phyloP scores from a whole-genome alignment of 257 asterid species.

The Solanum rostratum region DNA sequence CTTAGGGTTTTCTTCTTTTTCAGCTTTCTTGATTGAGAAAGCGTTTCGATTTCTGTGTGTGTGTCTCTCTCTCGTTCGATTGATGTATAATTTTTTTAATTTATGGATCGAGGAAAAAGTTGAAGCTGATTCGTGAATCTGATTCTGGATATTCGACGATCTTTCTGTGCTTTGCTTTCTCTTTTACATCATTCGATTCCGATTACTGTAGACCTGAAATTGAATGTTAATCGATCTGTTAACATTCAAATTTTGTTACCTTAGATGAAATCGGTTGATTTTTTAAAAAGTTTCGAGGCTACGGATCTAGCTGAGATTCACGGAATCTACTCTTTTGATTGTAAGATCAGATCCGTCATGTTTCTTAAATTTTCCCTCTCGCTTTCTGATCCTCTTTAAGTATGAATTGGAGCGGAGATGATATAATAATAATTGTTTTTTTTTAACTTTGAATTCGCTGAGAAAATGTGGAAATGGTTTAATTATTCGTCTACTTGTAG shows the following conservation, averaged over 20 bases:
- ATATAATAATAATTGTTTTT: background rate
- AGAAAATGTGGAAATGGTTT: background rate
- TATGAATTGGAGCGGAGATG: background rate
- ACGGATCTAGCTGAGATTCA: slow-evolving; percentile 40
- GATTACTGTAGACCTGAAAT: slow-evolving; percentile 10
- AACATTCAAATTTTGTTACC: background rate
- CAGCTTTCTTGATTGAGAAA: background rate
- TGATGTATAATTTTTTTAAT: background rate
- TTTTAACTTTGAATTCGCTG: background rate
- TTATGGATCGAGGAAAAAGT: background rate
- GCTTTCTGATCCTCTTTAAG: background rate
- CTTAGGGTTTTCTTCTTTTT: slow-evolving; percentile 12
- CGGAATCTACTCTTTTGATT: slow-evolving; percentile 20
- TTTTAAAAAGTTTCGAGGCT: background rate
- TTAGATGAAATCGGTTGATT: background rate
- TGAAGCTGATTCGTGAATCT: slow-evolving; percentile 14
- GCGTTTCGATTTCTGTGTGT: background rate
- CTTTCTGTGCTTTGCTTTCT: background rate
- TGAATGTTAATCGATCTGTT: slow-evolving; percentile 10
- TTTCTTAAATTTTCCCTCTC: background rate
- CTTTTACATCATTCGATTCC: slow-evolving; percentile 8
- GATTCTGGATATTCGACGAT: slow-evolving; percentile 37
- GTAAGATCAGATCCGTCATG: slow-evolving; percentile 38
- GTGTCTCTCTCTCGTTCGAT: background rate
- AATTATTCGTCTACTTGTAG: background rate